Evolutionary conservation across 441 rosid genomes (phyloP), one percentile per base, ranked within the genome.

Genomic region (Flueggea neowawraea): DNA sequence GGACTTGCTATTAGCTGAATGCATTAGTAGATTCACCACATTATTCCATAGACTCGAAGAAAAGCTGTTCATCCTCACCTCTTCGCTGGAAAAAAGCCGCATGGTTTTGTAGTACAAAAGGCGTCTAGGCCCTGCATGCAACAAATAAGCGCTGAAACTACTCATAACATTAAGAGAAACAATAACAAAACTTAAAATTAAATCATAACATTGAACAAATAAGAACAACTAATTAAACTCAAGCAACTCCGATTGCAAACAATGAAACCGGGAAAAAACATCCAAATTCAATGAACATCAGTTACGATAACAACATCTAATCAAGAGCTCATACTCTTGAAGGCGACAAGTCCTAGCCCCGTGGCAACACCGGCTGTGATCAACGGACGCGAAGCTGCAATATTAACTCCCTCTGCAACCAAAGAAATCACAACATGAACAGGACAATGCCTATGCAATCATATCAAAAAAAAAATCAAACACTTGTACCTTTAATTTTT

Each of bases 121-220:
- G 53, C 77, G 80, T 75, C 98, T 87, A 5, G 97, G 90, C 75
- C 83, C 98, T 93, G 84, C 75, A 69, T 50, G 28, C 14, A 49
- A 57, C 32, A 48, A 33, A 33, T 31, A 10, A 57, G 15, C n/a
- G 43, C 16, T 10, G 39, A 36, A 8, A 12, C 47, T 14, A 13
- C 15, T 36, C 13, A 33, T 22, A 22, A 22, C 28, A 22, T 22
- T 22, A 22, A 22, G 28, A 22, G 28, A 22, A 22, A 22, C 1
- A 22, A 22, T 22, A 22, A 22, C 28, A 22, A 22, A 22, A 22
- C 28, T 22, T 22, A 22, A 22, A 22, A 22, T 22, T 2, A 22
- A 22, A 22, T 22, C 28, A 22, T 22, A 22, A 22, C 1, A 22
- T 22, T 22, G 28, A 22, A 22, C 28, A 22, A 22, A 22, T 0